Conservation (phyloP, 2,329 filamentous ascomycete species). For the Ascomycota sp. region DNA sequence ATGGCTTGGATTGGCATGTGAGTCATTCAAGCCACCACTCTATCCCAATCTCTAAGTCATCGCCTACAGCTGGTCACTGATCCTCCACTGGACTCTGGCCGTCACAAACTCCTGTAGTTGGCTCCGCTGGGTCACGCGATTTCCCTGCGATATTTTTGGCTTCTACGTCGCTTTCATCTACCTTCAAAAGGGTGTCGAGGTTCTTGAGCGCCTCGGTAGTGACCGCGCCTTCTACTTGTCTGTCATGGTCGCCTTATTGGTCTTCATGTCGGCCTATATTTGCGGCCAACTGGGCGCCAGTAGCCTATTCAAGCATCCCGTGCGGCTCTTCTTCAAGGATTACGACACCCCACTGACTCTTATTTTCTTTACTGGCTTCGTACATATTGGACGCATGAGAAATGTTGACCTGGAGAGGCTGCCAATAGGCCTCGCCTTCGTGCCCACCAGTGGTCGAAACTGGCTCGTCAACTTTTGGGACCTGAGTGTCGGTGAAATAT, state of each 20-base stretch:
- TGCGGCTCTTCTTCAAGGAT: slow-evolving; percentile 69
- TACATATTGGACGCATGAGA: slow-evolving; percentile 68
- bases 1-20: slow-evolving; percentile 79
- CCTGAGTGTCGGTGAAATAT: slow-evolving; percentile 47
- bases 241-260: slow-evolving; percentile 51
- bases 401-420: slow-evolving; percentile 45
- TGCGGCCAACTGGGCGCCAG: slow-evolving; percentile 50
- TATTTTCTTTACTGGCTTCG: slow-evolving; percentile 75
- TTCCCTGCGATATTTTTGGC: slow-evolving; percentile 82
- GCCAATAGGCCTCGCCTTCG: slow-evolving; percentile 57
- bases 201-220: slow-evolving; percentile 52
- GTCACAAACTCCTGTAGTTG: slow-evolving; percentile 72
- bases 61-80: slow-evolving; percentile 44
- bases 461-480: slow-evolving; percentile 77
- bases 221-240: slow-evolving; percentile 53
- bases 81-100: slow-evolving; percentile 68
- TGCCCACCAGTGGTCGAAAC: slow-evolving; percentile 45
- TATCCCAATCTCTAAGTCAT: background rate
- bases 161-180: slow-evolving; percentile 89
- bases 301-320: slow-evolving; percentile 47
- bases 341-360: slow-evolving; percentile 69
- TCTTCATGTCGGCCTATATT: slow-evolving; percentile 54
- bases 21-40: slow-evolving; percentile 6
- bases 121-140: slow-evolving; percentile 72
- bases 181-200: slow-evolving; percentile 73